Base-by-base conservation (phyloP, 1,284 basidiomycete genomes). In the Trichosporon ovoides region DNA sequence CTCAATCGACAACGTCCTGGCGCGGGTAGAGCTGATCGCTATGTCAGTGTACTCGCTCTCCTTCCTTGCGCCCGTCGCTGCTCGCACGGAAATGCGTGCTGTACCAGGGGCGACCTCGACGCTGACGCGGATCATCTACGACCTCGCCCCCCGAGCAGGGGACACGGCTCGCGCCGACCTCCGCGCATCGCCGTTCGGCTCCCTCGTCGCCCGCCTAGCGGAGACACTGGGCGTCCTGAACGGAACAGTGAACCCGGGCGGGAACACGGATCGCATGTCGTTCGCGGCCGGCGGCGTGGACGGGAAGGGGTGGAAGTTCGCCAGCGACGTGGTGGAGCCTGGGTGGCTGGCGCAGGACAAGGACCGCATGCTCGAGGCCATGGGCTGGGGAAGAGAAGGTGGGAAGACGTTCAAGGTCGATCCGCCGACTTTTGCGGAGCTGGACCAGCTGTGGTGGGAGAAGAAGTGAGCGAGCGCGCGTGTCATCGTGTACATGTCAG, bases 211-310 rank as follows among this genome's bases (percentile, higher is more conserved):
- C 38, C 82, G 94, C 61, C 84, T 89, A 28, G 82, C 91, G 46
- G 91, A 96, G 77, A 84, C 87, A 0, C 81, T 96, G 77, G 89
- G 89, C 68, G 79, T 93, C 49, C 79, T 98, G 56, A 91, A 92
- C 71, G 89, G 89, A 59, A 73, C 69, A 1, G 62, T 68, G 19
- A 60, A 61, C 7, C 65, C 66, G 6, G 63, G 60, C n/a, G 68
- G 67, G 6, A 62, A 65, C 22, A 62, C 58, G 2, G 62, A 64
- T 37, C 55, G 59, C 14, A 71, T 77, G 64, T 57, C 61, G 13
- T 77, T 76, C 81, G 38, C 80, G 75, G 57, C 83, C 79, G 38
- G 81, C 85, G 64, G 81, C 82, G 49, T 90, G 1, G 66, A 65
- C 86, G 74, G 88, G 84, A 46, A 86, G 85, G 83, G 89, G 83